Evolutionary conservation across 768 basidiomycete genomes (phyloP), one percentile per base, ranked within the genome.

Genomic region (Podaxis sp.): DNA sequence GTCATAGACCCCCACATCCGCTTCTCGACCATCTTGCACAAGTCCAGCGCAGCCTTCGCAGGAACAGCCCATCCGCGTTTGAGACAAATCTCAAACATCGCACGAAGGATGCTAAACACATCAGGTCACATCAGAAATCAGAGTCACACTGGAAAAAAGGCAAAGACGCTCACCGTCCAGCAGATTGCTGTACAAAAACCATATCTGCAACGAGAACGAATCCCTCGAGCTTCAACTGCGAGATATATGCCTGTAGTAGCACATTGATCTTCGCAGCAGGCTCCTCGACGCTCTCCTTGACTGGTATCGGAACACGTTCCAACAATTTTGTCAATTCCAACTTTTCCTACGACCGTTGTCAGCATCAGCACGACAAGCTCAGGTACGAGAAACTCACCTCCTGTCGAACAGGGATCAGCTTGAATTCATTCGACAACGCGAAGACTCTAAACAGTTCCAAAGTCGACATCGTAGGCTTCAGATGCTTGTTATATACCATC

Each of bases 1-100:
- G 95, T 95, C 95, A 98, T 98, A 0, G 95, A 95, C 36, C 88
- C 87, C 96, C 96, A 98, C 92, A 93, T 91, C 58, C 88, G 76
- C 66, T 88, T 86, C 68, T 93, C 21, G 93, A 93, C 90, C 94
- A 96, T 96, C 76, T 98, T 98, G 79, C 95, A 98, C 60, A 99
- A 75, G 62, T 94, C 90, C 28, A 98, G 81, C 3, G 93, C 93
- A 5, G 92, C 89, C 66, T 93, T 88, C 0, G 96, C 94, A 0
- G 95, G 93, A 0, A 90, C 82, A 1, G 97, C 93, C 97, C 97
- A 99, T n/a, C 95, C 95, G 46, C 95, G 88, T 76, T 96, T 97
- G 61, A 98, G 76, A 71, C 95, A 98, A 59, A 98, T 99, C 74
- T 99, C 96, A 66, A 95, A 98, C 70, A 99, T 91, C 14, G 96